phyloP scores from a whole-genome alignment of 2,329 filamentous ascomycete species.

The Cladosporium phlei region DNA sequence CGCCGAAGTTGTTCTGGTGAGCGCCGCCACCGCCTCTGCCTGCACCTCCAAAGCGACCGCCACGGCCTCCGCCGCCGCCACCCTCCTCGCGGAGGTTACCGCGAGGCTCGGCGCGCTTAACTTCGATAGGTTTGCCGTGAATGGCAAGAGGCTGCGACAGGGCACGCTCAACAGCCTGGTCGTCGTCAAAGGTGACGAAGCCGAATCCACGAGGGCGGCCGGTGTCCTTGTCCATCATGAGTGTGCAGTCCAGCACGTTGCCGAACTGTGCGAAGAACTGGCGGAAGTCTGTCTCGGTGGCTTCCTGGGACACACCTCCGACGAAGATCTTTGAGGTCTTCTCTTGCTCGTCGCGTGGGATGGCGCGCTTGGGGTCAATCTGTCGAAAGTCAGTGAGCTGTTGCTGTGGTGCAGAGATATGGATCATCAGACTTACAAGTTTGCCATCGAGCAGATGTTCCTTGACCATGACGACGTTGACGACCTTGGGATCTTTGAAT shows the following conservation, averaged over 20 bases:
- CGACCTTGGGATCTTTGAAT: slow-evolving; percentile 94
- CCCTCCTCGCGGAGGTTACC: slow-evolving; percentile 88
- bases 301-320: slow-evolving; percentile 93
- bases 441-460: slow-evolving; percentile 97
- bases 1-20: slow-evolving; percentile 29
- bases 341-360: slow-evolving; percentile 95
- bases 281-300: slow-evolving; percentile 91
- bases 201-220: slow-evolving; percentile 94
- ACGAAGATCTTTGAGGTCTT: slow-evolving; percentile 99
- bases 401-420: no score
- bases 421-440: slow-evolving; percentile 67
- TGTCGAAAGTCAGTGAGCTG: no score
- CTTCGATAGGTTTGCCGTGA: slow-evolving; percentile 92
- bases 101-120: slow-evolving; percentile 94
- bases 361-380: slow-evolving; percentile 98
- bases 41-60: slow-evolving; percentile 35
- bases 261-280: slow-evolving; percentile 97
- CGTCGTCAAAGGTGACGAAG: slow-evolving; percentile 96
- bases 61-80: slow-evolving; percentile 39
- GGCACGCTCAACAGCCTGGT: slow-evolving; percentile 88
- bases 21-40: slow-evolving; percentile 35
- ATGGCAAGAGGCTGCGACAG: slow-evolving; percentile 83
- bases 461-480: slow-evolving; percentile 99
- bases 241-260: slow-evolving; percentile 89
- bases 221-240: slow-evolving; percentile 99